Evolutionary conservation across 257 asterid species (phyloP).

Genomic region (Thymus quinquecostatus): DNA sequence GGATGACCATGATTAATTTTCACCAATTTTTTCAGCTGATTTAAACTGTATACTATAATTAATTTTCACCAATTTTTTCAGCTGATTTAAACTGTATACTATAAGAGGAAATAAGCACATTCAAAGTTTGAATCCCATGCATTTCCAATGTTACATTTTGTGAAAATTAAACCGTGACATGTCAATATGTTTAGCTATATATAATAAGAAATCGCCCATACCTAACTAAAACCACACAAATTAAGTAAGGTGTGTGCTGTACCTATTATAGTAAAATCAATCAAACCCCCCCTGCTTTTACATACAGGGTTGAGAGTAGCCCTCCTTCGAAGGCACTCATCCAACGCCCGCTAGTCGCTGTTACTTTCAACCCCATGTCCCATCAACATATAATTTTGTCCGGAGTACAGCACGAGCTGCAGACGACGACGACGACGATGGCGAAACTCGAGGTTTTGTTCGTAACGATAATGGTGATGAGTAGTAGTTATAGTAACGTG

Average conservation of each 20-base stretch:
- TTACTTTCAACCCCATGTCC: no score
- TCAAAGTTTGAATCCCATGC: background rate
- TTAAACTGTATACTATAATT: no score
- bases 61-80: no score
- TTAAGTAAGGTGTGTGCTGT: background rate
- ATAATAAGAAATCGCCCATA: background rate
- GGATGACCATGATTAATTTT: no score
- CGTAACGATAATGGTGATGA: no score
- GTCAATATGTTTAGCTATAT: background rate
- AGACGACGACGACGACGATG: background rate
- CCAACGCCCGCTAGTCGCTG: no score
- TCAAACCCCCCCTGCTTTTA: background rate
- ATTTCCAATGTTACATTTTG: background rate
- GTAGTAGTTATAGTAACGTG: background rate
- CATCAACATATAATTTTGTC: no score
- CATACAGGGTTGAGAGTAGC: background rate
- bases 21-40: no score
- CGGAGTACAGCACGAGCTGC: no score
- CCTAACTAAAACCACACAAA: background rate
- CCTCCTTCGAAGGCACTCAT: constrained; percentile 29
- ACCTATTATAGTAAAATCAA: background rate
- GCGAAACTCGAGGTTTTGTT: background rate
- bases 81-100: no score
- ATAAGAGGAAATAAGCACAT: no score
- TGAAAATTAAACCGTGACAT: background rate